Evolutionary conservation across 352 stramenopile species (phyloP).

Genomic region (Phytophthora crassamura): DNA sequence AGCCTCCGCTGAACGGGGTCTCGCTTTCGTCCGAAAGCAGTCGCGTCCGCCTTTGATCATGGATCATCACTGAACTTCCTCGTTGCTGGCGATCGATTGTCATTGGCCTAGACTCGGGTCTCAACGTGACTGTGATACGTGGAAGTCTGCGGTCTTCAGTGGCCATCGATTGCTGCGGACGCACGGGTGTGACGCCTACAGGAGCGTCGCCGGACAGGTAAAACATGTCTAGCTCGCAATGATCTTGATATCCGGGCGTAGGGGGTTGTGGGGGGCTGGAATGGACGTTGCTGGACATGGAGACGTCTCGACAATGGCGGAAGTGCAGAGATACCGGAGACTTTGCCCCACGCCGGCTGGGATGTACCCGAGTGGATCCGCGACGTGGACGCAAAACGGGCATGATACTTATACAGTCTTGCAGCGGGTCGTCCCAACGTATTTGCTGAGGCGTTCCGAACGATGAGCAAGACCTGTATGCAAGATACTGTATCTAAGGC

Average conservation of each 20-base stretch:
- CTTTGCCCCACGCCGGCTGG: slow-evolving; percentile 9
- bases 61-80: not conserved
- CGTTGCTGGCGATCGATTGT: not conserved
- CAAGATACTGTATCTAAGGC: too few relatives aligned
- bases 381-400: not conserved
- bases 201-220: slow-evolving; percentile 13
- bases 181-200: slow-evolving; percentile 3
- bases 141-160: slow-evolving; percentile 8
- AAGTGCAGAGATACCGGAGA: slow-evolving; percentile 7
- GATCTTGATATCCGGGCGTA: not conserved
- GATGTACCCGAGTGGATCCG: slow-evolving; percentile 21
- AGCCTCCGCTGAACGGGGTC: slow-evolving; percentile 18
- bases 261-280: not conserved
- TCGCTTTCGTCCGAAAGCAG: slow-evolving; percentile 20
- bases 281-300: not conserved
- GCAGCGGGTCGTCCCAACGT: too few relatives aligned
- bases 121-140: slow-evolving; percentile 11
- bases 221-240: slow-evolving; percentile 23
- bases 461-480: too few relatives aligned
- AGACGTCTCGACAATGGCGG: slow-evolving; percentile 29
- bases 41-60: slow-evolving; percentile 1
- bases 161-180: slow-evolving; percentile 5
- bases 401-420: too few relatives aligned
- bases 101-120: slow-evolving; percentile 11
- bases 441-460: too few relatives aligned